Conservation (phyloP, 257 asterid species). For the Ilex asprella region DNA sequence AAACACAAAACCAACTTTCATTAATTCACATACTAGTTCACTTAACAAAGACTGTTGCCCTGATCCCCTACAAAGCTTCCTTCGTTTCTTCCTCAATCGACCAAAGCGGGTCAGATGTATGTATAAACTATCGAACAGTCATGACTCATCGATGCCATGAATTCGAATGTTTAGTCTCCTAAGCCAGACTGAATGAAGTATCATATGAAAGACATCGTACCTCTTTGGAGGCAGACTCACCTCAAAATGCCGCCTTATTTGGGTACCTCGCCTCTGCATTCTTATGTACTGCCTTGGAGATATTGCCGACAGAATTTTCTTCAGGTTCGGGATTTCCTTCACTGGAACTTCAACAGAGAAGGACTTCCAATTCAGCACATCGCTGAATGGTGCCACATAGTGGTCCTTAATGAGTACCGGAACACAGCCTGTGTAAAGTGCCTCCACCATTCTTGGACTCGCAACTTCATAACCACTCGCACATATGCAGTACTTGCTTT, state of each 20-base stretch:
- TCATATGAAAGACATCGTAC: constrained; percentile 83
- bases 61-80: too few species aligned
- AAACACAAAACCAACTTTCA: too few species aligned
- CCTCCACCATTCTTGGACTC: constrained; percentile 82
- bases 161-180: constrained; percentile 55
- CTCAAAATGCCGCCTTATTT: constrained; percentile 64
- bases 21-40: too few species aligned
- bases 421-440: constrained; percentile 64
- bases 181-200: constrained; percentile 85
- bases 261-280: constrained; percentile 64
- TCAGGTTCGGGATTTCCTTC: constrained; percentile 47
- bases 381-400: constrained; percentile 69
- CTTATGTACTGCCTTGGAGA: constrained; percentile 59
- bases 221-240: constrained; percentile 59
- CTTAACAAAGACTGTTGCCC: too few species aligned
- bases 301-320: constrained; percentile 49
- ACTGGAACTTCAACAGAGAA: constrained; percentile 49
- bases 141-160: constrained; percentile 33
- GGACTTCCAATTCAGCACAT: constrained; percentile 62
- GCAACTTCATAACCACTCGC: constrained; percentile 85
- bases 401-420: constrained; percentile 61
- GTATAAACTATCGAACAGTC: constrained; percentile 1
- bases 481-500: constrained; percentile 68
- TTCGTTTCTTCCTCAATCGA: too few species aligned
- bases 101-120: too few species aligned